Percentiles rank a stretch among this genome's conserved stretches.
Conservation (phyloP, 257 asterid species). For the Jasminum sambac region DNA sequence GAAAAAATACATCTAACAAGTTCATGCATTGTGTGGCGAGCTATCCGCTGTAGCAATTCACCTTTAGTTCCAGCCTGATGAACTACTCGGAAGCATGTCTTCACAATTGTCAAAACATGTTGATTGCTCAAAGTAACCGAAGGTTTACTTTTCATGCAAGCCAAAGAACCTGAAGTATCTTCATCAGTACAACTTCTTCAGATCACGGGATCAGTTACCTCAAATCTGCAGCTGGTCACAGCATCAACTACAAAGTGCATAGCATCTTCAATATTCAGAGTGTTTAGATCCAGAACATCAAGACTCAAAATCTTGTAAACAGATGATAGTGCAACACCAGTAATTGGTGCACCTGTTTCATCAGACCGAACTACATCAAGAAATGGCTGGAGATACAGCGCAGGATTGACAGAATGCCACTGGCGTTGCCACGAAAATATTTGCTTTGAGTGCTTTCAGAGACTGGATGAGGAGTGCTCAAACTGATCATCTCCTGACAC, state of each 20-base stretch:
- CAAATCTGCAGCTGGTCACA: conserved; percentile 96
- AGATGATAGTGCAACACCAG: conserved; percentile 87
- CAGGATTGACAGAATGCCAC: conserved; percentile 78
- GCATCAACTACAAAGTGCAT: conserved; percentile 92
- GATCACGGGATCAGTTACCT: conserved; percentile 96
- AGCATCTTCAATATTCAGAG: conserved; percentile 75
- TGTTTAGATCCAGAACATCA: conserved; percentile 71
- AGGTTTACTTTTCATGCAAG: conserved; percentile 88
- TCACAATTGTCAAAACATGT: conserved; percentile 88
- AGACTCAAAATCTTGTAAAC: conserved; percentile 87
- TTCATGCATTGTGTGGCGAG: conserved; percentile 96
- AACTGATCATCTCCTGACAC: conserved; percentile 94
- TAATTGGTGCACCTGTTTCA: conserved; percentile 95
- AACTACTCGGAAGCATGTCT: conserved; percentile 81
- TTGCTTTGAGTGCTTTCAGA: conserved; percentile 77
- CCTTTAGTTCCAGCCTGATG: conserved; percentile 96
- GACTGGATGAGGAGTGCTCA: conserved; percentile 94
- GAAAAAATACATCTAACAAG: conserved; percentile 88
- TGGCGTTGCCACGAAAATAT: conserved; percentile 80
- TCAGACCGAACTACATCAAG: conserved; percentile 90
- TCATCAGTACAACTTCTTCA: conserved; percentile 91
- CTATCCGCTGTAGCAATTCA: conserved; percentile 84
- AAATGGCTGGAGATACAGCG: conserved; percentile 92
- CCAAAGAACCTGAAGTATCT: conserved; percentile 96
- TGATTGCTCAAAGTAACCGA: conserved; percentile 87